Evolutionary conservation across 2,329 filamentous ascomycete genomes (phyloP), one percentile per base, ranked within the genome.

Genomic region (Neofusicoccum sp.): DNA sequence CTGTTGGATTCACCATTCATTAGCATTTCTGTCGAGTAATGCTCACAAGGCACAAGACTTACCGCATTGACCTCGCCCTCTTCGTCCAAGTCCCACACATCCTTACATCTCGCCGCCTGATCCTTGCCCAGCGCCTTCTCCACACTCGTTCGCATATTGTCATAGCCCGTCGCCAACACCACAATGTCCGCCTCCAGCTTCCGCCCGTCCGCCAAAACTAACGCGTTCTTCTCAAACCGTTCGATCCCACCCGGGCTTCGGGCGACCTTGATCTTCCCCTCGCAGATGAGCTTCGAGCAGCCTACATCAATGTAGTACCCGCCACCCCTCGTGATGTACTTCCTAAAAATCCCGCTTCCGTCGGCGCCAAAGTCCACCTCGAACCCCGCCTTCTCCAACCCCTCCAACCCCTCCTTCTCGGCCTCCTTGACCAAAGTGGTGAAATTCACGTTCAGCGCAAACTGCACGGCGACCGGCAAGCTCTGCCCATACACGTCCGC

Each of bases 301-400:
- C 88, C 88, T 1, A 89, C 86, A 63, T 90, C 85, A 63, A 89
- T 87, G 72, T 89, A 89, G 68, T 89, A 89, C 0, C 87, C 87
- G 0, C 88, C 87, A 1, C 86, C 86, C 2, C 84, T 80, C 65
- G 86, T 84, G 63, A 87, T 79, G 67, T 88, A 89, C 70, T 88
- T 88, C 57, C 82, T 72, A 61, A 84, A 79, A 1, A 89, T 75
- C 0, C 87, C 86, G 0, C 80, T 76, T 0, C 77, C 80, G 58
- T 86, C 80, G 0, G 84, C 81, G 0, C 86, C 86, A 0, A 69
- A 73, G 65, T 89, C 86, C 0, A 85, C 71, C 58, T 80, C 80
- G 78, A 89, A 89, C 0, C 87, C 87, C 0, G 78, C 86, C 38
- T 77, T 80, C 5, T 74, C 72, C 1, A 90, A 76, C 0, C 79